A percentile compares a stretch with the other conserved stretches of the same genome.
These are phyloP conservation scores for Trametes villosa DNA, from an alignment of 768 basidiomycete genomes.

Conservation along the genomic window DNA sequence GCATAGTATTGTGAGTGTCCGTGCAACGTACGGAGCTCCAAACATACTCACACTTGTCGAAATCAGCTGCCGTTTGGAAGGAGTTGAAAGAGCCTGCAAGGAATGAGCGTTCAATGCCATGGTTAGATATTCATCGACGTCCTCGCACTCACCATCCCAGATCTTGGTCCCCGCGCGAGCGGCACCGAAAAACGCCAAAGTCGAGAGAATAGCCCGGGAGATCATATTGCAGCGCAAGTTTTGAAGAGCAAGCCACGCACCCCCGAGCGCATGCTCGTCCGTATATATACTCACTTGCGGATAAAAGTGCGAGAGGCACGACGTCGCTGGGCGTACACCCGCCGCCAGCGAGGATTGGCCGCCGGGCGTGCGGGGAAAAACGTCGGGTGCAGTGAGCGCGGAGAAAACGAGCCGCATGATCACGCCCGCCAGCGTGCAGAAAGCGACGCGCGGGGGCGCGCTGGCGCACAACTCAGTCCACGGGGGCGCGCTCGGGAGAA, in stretches of 20 bases:
- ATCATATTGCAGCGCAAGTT: constrained; percentile 32
- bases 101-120: no score
- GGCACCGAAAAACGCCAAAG: constrained; percentile 29
- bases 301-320: background rate
- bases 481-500: constrained; percentile 27
- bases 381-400: constrained; percentile 9
- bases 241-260: background rate
- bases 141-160: constrained; percentile 47
- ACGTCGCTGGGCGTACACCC: background rate
- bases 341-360: constrained; percentile 20
- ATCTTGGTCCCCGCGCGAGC: constrained; percentile 54
- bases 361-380: constrained; percentile 9
- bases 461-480: constrained; percentile 30
- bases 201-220: constrained; percentile 31
- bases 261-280: background rate
- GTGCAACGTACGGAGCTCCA: background rate
- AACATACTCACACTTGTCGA: constrained; percentile 52
- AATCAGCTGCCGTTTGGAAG: constrained; percentile 48
- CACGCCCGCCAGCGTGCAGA: background rate
- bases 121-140: background rate
- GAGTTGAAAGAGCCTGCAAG: constrained; percentile 52
- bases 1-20: background rate
- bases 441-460: background rate
- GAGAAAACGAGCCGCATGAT: constrained; percentile 23
- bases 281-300: constrained; percentile 6